These are phyloP conservation scores for Eucalyptus virginea DNA, from an alignment of 345 rosid genomes.

Conservation along the genomic window DNA sequence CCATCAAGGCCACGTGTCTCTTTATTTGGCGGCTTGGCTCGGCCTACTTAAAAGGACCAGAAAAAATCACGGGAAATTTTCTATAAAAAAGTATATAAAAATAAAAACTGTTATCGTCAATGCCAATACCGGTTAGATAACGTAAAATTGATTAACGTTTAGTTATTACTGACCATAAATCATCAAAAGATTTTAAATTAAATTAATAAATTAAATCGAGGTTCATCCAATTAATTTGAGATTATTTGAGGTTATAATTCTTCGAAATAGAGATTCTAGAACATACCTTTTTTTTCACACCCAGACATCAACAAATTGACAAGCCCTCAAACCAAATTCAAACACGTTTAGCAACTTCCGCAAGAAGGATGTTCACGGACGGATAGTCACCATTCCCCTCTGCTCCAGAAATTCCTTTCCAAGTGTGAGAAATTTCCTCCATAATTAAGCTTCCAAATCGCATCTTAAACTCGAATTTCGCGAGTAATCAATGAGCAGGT, in stretches of 20 bases:
- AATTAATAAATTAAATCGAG: too few relatives aligned
- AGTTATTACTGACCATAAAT: not conserved
- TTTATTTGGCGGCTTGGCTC: not conserved
- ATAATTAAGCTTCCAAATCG: not conserved
- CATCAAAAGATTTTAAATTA: not conserved
- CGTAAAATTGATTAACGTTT: too few relatives aligned
- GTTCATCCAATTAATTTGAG: accelerated
- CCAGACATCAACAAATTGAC: not conserved
- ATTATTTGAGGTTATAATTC: not conserved
- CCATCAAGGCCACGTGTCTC: not conserved
- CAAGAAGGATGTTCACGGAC: not conserved
- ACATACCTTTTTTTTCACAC: not conserved
- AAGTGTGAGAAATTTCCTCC: not conserved
- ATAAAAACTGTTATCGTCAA: too few relatives aligned
- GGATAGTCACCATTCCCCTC: not conserved
- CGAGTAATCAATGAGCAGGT: not conserved
- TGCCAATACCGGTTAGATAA: too few relatives aligned
- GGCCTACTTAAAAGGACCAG: not conserved
- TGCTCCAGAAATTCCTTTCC: not conserved
- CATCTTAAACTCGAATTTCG: not conserved
- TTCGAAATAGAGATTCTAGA: not conserved
- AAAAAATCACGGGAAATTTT: not conserved
- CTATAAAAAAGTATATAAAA: too few relatives aligned
- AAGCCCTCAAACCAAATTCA: not conserved
- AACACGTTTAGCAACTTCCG: not conserved